Evolutionary conservation across 2,329 filamentous ascomycete genomes (phyloP), one percentile per base, ranked within the genome.

Genomic region (Aspergillus sp.): DNA sequence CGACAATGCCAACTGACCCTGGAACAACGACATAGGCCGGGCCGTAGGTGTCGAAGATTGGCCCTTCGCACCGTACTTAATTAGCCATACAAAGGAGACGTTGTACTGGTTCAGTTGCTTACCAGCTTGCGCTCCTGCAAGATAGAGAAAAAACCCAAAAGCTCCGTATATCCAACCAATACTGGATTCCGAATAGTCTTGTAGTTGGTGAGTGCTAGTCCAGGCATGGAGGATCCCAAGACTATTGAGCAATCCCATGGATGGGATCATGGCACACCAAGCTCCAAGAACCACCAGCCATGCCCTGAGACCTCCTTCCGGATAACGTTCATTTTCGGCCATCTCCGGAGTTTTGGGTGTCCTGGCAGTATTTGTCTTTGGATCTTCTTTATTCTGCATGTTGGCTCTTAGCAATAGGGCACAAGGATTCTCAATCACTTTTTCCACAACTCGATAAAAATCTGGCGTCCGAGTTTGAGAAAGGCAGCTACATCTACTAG

Each of bases 231-330:
- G 60, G 11, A 72, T 67, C 0, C 71, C 71, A 4, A 74, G 58
- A 3, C 65, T 72, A 26, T 75, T 76, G 48, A 74, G 57, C 19
- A 76, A 36, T 5, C 75, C 75, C 53, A 76, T 72, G 3, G 66
- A 67, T 10, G 68, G 67, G 20, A 73, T 60, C 56, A 76, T 72
- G 22, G 54, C 52, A 32, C 58, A 60, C 61, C 69, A 75, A 14
- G 73, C 67, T 5, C 74, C 76, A 2, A 71, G 53, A 0, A 76
- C 75, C 1, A 76, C 73, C 0, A 72, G 65, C 73, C 75, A 77
- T 32, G 75, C 74, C 38, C 60, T 54, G 2, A 65, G 52, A 0
- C 74, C 74, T 14, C 75, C 74, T 53, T 78, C 76, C 0, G 75
- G 74, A 16, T 58, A 60, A 13, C 22, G 3, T 24, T 7, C 7